Conservation (phyloP, 2,329 filamentous ascomycete genomes). For the Lachnum nothofagi region DNA sequence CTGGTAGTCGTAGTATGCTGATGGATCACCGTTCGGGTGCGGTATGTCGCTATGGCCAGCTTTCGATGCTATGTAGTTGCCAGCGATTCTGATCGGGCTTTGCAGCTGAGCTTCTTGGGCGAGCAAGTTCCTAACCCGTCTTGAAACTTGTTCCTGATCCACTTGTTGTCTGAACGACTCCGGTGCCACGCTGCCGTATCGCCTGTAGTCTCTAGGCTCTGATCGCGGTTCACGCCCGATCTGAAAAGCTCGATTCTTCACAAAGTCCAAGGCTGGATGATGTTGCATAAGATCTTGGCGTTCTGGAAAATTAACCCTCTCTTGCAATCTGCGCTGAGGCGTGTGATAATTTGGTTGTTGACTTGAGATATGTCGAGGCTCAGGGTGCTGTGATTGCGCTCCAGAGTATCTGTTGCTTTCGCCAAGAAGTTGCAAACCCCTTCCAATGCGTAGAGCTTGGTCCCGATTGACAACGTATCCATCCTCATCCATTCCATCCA, state of each 20-base stretch:
- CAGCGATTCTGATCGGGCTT: neutral
- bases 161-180: neutral
- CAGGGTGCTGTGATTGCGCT: too few relatives aligned
- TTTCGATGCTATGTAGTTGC: neutral
- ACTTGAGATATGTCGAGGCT: too few relatives aligned
- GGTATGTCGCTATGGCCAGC: neutral
- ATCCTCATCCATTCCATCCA: too few relatives aligned
- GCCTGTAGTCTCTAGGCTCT: neutral
- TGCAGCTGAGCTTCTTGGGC: neutral
- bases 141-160: neutral
- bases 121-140: neutral
- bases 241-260: neutral
- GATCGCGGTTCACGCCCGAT: neutral
- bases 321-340: too few relatives aligned
- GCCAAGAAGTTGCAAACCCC: too few relatives aligned
- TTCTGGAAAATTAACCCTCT: neutral
- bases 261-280: neutral
- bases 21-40: neutral
- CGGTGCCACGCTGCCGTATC: neutral
- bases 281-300: neutral
- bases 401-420: too few relatives aligned
- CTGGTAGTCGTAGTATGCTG: neutral
- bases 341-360: too few relatives aligned
- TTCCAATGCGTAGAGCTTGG: too few relatives aligned
- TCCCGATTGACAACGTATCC: too few relatives aligned